Conservation (phyloP, 1,139 yeast genomes). For the Diutina neorugosa region DNA sequence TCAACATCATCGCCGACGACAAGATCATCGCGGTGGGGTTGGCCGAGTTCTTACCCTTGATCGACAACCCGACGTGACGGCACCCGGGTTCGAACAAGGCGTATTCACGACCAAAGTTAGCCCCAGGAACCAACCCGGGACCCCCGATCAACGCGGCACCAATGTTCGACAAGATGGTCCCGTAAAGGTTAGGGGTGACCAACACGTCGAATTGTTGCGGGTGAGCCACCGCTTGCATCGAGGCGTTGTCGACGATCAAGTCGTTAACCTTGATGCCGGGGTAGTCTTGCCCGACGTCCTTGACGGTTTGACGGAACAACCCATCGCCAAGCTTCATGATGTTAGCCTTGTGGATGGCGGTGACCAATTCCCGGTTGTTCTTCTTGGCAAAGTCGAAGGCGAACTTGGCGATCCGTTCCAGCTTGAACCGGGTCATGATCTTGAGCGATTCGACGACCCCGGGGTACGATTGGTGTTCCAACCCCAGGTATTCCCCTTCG, state of each 20-base stretch:
- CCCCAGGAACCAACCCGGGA: constrained; percentile 98
- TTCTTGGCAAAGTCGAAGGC: constrained; percentile 93
- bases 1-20: constrained; percentile 81
- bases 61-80: constrained; percentile 97
- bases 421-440: constrained; percentile 87
- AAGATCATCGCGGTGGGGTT: constrained; percentile 98
- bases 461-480: constrained; percentile 95
- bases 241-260: constrained; percentile 96
- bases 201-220: constrained; percentile 97
- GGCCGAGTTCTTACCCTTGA: constrained; percentile 87
- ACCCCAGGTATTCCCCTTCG: constrained; percentile 97
- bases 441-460: constrained; percentile 96
- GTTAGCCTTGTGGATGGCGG: constrained; percentile 98
- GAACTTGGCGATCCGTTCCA: constrained; percentile 94
- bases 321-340: constrained; percentile 99
- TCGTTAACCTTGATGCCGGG: constrained; percentile 77
- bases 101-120: constrained; percentile 93
- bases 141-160: constrained; percentile 99
- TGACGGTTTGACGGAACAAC: constrained; percentile 87
- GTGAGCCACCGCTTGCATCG: constrained; percentile 97
- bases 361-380: constrained; percentile 84
- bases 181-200: constrained; percentile 97
- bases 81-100: constrained; percentile 99
- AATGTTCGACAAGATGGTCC: constrained; percentile 92
- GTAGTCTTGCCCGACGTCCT: constrained; percentile 83